These are phyloP conservation scores for Sphagnum fallax DNA, from an alignment of 228 moss, liverwort and hornwort genomes.

Conservation along the genomic window DNA sequence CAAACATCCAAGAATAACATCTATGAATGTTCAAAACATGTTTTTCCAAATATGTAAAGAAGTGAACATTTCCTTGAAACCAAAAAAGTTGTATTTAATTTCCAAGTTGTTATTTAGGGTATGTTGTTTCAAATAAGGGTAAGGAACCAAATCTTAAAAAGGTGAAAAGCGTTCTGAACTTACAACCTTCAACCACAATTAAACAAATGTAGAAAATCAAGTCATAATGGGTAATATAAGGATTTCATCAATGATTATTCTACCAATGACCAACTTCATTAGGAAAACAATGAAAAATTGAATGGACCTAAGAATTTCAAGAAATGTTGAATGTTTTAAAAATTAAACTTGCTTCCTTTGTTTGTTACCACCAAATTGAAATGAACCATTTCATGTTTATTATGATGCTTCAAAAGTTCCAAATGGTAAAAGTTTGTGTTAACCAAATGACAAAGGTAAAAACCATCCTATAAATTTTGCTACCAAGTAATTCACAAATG, in stretches of 20 bases:
- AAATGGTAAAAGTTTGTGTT: not conserved
- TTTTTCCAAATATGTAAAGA: slow-evolving; percentile 1
- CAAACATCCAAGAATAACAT: not conserved
- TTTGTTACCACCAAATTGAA: not conserved
- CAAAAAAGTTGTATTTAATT: slow-evolving; percentile 6
- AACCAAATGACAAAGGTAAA: not conserved
- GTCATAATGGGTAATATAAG: slow-evolving; percentile 1
- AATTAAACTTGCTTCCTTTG: not conserved
- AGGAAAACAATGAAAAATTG: not conserved
- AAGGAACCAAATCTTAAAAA: slow-evolving; percentile 3
- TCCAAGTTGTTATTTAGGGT: not conserved
- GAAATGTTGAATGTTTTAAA: not conserved
- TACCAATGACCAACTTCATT: not conserved
- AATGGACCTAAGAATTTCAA: not conserved
- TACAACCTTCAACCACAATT: not conserved
- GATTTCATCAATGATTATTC: slow-evolving; percentile 1
- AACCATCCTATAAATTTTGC: slow-evolving; percentile 6
- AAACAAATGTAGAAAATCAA: not conserved
- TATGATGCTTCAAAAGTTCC: not conserved
- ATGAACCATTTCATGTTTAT: slow-evolving; percentile 5
- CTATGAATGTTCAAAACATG: not conserved
- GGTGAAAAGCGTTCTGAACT: not conserved
- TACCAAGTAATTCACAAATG: not conserved
- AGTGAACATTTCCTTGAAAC: not conserved
- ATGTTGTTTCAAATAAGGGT: slow-evolving; percentile 1